Conservation (phyloP, 2,329 filamentous ascomycete genomes). For the Colletotrichum lupini region DNA sequence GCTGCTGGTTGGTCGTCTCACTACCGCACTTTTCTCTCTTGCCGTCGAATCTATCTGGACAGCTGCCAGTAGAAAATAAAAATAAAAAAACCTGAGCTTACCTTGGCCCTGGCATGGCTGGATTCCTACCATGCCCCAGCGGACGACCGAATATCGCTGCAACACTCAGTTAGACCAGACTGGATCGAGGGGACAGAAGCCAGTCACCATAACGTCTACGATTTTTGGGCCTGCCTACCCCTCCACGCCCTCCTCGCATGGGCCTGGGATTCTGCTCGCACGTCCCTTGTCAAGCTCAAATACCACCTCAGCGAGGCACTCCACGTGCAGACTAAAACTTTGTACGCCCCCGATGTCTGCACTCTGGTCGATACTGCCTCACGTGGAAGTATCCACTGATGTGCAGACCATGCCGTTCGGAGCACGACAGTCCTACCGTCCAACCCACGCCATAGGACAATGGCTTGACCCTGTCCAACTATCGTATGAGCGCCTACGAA, state of each 20-base stretch:
- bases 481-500: conserved; percentile 31
- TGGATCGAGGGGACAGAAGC: conserved; percentile 8
- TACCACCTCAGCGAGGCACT: conserved; percentile 23
- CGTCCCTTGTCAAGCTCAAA: conserved; percentile 27
- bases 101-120: conserved; percentile 4
- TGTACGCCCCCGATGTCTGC: conserved; percentile 31
- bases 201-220: conserved; percentile 1
- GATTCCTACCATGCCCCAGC: conserved; percentile 9
- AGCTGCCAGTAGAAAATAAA: conserved; percentile 2
- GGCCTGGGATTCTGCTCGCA: conserved; percentile 14
- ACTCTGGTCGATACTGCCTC: conserved; percentile 29
- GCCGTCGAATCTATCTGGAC: conserved; percentile 3
- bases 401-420: conserved; percentile 32
- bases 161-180: neutral
- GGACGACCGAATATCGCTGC: neutral
- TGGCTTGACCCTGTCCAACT: conserved; percentile 29
- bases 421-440: conserved; percentile 8
- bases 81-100: neutral
- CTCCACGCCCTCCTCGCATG: conserved; percentile 28
- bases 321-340: conserved; percentile 35
- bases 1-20: conserved; percentile 16
- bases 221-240: conserved; percentile 19
- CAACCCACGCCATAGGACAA: conserved; percentile 15
- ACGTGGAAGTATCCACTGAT: conserved; percentile 37
- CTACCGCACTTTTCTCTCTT: conserved; percentile 11